A percentile compares a stretch with the other conserved stretches of the same genome.
Evolutionary conservation across 2,329 filamentous ascomycete genomes (phyloP).

Genomic region (Gyromitra esculenta): DNA sequence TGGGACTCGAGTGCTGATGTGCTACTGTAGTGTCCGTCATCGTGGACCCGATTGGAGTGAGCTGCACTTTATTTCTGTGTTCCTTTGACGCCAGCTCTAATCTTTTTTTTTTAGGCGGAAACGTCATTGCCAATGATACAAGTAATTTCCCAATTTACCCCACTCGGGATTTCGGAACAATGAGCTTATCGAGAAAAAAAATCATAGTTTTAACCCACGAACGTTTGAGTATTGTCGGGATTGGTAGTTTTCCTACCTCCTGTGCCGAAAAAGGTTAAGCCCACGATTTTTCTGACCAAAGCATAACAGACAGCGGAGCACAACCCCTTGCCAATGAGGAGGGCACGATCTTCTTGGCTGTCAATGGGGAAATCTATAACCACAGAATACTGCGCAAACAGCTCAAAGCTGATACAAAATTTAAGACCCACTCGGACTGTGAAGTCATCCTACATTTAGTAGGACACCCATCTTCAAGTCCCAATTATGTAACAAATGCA

Average conservation of each 20-base stretch:
- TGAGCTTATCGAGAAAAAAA: slow-evolving; percentile 2
- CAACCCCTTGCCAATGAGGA: slow-evolving; percentile 95
- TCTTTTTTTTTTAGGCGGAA: slow-evolving; percentile 73
- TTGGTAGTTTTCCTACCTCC: slow-evolving; percentile 70
- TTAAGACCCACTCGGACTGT: slow-evolving; percentile 98
- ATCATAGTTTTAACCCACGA: slow-evolving; percentile 89
- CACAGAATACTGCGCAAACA: slow-evolving; percentile 92
- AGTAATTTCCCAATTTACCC: slow-evolving; percentile 68
- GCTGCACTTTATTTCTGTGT: slow-evolving; percentile 60
- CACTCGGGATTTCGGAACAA: neutral
- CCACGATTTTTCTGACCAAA: slow-evolving; percentile 51
- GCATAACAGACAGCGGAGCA: slow-evolving; percentile 80
- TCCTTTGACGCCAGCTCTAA: slow-evolving; percentile 34
- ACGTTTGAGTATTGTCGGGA: slow-evolving; percentile 95
- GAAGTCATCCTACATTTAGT: slow-evolving; percentile 98
- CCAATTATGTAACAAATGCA: neutral
- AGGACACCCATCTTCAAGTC: slow-evolving; percentile 60
- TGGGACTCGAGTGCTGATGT: slow-evolving; percentile 56
- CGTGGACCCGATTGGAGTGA: slow-evolving; percentile 98
- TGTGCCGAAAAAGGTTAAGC: neutral
- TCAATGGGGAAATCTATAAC: slow-evolving; percentile 99
- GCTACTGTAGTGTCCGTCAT: slow-evolving; percentile 80
- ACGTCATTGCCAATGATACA: slow-evolving; percentile 86
- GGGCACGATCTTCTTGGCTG: slow-evolving; percentile 85
- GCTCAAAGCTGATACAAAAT: slow-evolving; percentile 85